Evolutionary conservation across 345 rosid species (phyloP).

Genomic region (Citropsis articulata): DNA sequence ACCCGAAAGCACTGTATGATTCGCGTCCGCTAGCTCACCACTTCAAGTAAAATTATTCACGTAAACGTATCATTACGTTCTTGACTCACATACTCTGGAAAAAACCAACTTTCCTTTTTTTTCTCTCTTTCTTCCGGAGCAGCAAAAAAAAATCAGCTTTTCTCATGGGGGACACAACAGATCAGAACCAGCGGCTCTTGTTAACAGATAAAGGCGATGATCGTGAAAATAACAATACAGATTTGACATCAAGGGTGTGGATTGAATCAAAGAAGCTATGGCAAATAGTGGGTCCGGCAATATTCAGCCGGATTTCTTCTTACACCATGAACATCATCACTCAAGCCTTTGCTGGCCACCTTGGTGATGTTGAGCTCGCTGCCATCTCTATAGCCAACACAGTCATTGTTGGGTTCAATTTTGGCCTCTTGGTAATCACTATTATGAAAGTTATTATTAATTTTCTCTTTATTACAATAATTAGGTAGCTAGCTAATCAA

Average conservation of each 20-base stretch:
- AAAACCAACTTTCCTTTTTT: not conserved
- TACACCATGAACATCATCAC: conserved; percentile 53
- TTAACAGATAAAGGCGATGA: not conserved
- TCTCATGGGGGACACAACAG: not conserved
- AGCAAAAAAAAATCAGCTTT: too few relatives aligned
- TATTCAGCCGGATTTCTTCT: conserved; percentile 45
- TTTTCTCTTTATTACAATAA: too few relatives aligned
- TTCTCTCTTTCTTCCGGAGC: not conserved
- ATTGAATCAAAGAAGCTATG: conserved; percentile 57
- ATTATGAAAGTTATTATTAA: not conserved
- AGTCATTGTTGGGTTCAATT: conserved; percentile 67
- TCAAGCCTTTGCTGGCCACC: conserved; percentile 71
- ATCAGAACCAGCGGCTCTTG: not conserved
- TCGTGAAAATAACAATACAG: not conserved
- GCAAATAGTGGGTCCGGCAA: conserved; percentile 62
- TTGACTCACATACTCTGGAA: not conserved
- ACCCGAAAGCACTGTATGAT: too few relatives aligned
- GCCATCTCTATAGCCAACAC: conserved; percentile 58
- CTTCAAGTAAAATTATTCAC: too few relatives aligned
- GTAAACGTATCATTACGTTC: not conserved
- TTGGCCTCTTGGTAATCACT: conserved; percentile 51
- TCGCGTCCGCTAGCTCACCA: too few relatives aligned
- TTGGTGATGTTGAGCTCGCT: conserved; percentile 62
- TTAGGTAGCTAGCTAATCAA: not conserved
- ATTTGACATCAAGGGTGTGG: conserved; percentile 30